Conservation (phyloP, 116 monocot genomes). For the Phalaenopsis hybrid region DNA sequence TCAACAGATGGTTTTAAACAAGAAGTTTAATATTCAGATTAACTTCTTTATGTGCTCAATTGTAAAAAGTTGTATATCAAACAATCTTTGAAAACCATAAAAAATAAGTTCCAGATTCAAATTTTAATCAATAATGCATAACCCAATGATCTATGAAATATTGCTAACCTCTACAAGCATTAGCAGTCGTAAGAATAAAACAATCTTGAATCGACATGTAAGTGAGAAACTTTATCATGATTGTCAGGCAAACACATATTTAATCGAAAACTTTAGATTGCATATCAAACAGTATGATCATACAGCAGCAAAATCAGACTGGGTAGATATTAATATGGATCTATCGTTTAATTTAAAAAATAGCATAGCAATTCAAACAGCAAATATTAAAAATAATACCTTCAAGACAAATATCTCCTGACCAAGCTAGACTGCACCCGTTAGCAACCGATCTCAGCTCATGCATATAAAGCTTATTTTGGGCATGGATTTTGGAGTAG, state of each 20-base stretch:
- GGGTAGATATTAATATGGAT: no score
- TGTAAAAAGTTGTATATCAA: not conserved
- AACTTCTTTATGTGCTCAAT: no score
- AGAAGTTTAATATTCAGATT: no score
- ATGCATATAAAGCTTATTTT: constrained; percentile 46
- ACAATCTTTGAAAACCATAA: not conserved
- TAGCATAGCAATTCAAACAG: not conserved
- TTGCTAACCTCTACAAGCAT: not conserved
- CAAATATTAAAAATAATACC: constrained; percentile 28
- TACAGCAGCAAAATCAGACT: not conserved
- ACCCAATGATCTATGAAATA: not conserved
- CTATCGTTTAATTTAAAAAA: not conserved
- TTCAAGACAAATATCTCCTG: constrained; percentile 83
- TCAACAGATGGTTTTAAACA: no score
- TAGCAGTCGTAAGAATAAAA: not conserved
- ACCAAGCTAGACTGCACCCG: constrained; percentile 77
- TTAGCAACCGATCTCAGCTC: constrained; percentile 48
- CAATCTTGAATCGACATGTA: not conserved
- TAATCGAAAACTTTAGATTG: not conserved
- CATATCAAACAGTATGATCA: not conserved
- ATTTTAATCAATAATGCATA: not conserved
- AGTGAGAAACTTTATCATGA: not conserved
- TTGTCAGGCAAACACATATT: not conserved
- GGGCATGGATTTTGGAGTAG: constrained; percentile 23
- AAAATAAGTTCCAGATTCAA: not conserved